Percentiles rank a stretch among this genome's conserved stretches.
phyloP scores from a whole-genome alignment of 2,329 filamentous ascomycete species.

The Mycogone perniciosa region DNA sequence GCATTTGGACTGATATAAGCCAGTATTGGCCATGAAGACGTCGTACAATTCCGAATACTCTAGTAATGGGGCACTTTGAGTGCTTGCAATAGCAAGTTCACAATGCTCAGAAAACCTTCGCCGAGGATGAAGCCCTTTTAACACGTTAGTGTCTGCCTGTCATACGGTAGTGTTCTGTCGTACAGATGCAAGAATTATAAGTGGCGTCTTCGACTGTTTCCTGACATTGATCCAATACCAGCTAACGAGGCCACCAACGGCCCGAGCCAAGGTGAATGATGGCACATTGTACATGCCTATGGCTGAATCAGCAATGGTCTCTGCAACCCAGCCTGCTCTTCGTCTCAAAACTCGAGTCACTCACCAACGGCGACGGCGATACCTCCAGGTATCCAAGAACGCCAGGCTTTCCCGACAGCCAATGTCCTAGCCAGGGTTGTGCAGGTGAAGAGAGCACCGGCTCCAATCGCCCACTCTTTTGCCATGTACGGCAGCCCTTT shows the following conservation, averaged over 20 bases:
- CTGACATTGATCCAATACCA: slow-evolving; percentile 67
- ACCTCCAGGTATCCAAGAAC: slow-evolving; percentile 75
- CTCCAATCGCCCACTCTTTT: slow-evolving; percentile 67
- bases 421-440: slow-evolving; percentile 66
- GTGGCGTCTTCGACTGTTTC: slow-evolving; percentile 58
- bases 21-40: background rate
- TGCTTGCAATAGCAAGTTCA: slow-evolving; percentile 79
- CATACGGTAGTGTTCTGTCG: slow-evolving; percentile 15
- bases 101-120: slow-evolving; percentile 85
- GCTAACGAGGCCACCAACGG: slow-evolving; percentile 66
- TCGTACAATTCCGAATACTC: background rate
- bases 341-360: slow-evolving; percentile 11
- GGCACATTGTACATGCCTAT: slow-evolving; percentile 95
- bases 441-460: slow-evolving; percentile 66
- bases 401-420: slow-evolving; percentile 54
- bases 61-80: slow-evolving; percentile 67
- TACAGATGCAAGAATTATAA: slow-evolving; percentile 79
- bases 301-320: background rate
- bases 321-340: background rate
- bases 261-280: slow-evolving; percentile 85
- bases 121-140: slow-evolving; percentile 76
- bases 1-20: background rate
- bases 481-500: slow-evolving; percentile 81
- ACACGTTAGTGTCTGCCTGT: slow-evolving; percentile 9
- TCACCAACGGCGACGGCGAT: slow-evolving; percentile 90